Conservation (phyloP, 305 asterid genomes). For the Solanum aculeatissimum region DNA sequence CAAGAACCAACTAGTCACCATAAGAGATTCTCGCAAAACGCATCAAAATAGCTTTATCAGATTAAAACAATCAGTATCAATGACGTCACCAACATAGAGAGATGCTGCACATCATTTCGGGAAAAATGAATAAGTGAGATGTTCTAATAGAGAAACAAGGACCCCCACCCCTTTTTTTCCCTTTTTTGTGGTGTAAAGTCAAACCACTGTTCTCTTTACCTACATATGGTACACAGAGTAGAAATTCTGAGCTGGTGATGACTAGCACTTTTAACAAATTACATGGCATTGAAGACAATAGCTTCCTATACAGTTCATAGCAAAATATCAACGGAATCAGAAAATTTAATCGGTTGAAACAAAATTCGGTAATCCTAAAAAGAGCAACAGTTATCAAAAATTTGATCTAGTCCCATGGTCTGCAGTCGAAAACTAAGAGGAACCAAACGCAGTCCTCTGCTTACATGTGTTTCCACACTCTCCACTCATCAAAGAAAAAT, state of each 20-base stretch:
- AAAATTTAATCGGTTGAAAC: neutral
- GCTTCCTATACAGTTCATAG: neutral
- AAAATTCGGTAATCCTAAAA: neutral
- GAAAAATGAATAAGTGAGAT: neutral
- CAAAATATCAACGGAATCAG: neutral
- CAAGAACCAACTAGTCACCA: neutral
- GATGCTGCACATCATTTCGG: too few species aligned
- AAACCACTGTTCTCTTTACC: neutral
- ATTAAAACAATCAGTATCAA: neutral
- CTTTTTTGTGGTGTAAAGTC: neutral
- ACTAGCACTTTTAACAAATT: too few species aligned
- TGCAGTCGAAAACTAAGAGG: too few species aligned
- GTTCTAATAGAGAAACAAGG: neutral
- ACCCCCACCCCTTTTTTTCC: neutral
- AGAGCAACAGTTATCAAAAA: neutral
- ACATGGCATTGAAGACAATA: neutral
- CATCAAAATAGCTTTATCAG: too few species aligned
- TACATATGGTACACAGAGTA: neutral
- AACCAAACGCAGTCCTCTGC: neutral
- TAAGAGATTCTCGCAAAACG: too few species aligned
- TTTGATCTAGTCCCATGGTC: too few species aligned
- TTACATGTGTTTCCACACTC: neutral
- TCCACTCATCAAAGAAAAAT: too few species aligned
- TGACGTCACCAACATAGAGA: neutral
- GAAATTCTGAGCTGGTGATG: neutral